These are phyloP conservation scores for Rhizophlyctis rosea DNA, from an alignment of 192 early-diverging fungal genomes.

Conservation along the genomic window DNA sequence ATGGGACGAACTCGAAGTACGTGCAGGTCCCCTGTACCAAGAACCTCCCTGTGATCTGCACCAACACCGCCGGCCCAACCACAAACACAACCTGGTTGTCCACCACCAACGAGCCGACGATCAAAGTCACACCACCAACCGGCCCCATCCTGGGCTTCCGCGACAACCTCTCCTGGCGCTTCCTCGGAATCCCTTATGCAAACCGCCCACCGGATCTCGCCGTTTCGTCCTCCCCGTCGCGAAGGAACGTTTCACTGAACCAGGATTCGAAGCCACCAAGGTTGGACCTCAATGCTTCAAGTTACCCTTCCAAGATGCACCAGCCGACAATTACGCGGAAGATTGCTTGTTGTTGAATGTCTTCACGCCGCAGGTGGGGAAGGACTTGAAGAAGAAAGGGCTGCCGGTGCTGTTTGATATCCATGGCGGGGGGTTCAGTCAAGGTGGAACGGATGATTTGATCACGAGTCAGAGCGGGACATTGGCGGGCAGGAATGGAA, in stretches of 20 bases:
- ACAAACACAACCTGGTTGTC: too few relatives aligned
- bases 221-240: neutral
- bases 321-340: too few relatives aligned
- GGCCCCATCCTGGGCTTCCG: neutral
- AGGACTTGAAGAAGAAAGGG: neutral
- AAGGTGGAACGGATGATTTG: constrained; percentile 20
- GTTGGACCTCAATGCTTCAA: neutral
- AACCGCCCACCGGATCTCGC: neutral
- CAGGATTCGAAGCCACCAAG: neutral
- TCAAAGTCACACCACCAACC: neutral
- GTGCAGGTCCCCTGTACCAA: too few relatives aligned
- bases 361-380: neutral
- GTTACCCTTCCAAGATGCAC: too few relatives aligned
- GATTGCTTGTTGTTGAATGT: constrained; percentile 40
- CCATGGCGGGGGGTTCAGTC: constrained; percentile 55
- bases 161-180: neutral
- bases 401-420: constrained; percentile 55
- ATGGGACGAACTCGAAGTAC: too few relatives aligned
- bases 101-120: too few relatives aligned
- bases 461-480: constrained; percentile 32
- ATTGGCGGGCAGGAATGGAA: constrained; percentile 31
- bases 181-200: neutral
- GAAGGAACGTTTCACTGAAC: neutral
- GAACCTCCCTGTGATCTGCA: neutral
- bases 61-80: neutral